Conservation (phyloP, 1,139 yeast species). For the Lodderomyces pseudojiufengensis region DNA sequence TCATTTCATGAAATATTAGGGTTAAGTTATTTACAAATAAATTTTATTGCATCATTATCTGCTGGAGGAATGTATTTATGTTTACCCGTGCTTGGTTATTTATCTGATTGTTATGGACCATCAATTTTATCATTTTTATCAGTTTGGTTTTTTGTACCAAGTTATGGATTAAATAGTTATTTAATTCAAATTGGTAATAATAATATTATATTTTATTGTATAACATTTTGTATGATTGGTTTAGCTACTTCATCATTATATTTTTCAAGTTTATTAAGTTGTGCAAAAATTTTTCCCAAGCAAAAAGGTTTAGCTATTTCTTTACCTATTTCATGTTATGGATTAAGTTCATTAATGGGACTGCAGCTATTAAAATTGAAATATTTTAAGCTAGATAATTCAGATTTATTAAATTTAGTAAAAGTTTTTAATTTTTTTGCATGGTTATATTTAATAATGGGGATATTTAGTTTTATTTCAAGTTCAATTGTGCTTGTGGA, state of each 20-base stretch:
- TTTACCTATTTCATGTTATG: slow-evolving; percentile 84
- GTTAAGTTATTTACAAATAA: slow-evolving; percentile 68
- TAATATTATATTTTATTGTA: slow-evolving; percentile 21
- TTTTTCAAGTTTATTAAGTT: slow-evolving; percentile 72
- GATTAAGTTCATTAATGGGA: slow-evolving; percentile 68
- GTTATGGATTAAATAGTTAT: slow-evolving; percentile 50
- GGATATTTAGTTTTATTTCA: slow-evolving; percentile 57
- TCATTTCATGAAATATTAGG: slow-evolving; percentile 57
- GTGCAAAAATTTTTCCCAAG: slow-evolving; percentile 78
- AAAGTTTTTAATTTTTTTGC: slow-evolving; percentile 59
- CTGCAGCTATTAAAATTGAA: slow-evolving; percentile 50
- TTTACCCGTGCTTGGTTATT: slow-evolving; percentile 76
- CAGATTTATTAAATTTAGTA: slow-evolving; percentile 3
- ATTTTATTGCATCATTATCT: slow-evolving; percentile 70
- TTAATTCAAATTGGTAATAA: slow-evolving; percentile 8
- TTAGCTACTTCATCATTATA: slow-evolving; percentile 78
- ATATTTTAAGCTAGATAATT: slow-evolving; percentile 35
- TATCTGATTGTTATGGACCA: slow-evolving; percentile 85
- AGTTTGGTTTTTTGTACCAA: slow-evolving; percentile 64
- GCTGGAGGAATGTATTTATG: slow-evolving; percentile 84
- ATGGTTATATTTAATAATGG: slow-evolving; percentile 51
- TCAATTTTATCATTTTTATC: slow-evolving; percentile 65
- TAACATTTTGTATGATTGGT: slow-evolving; percentile 57
- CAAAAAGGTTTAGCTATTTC: slow-evolving; percentile 79
- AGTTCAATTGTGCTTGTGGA: slow-evolving; percentile 64